Evolutionary conservation across 495 filamentous ascomycete genomes (phyloP), one percentile per base, ranked within the genome.

Genomic region (Penicillium desertorum): DNA sequence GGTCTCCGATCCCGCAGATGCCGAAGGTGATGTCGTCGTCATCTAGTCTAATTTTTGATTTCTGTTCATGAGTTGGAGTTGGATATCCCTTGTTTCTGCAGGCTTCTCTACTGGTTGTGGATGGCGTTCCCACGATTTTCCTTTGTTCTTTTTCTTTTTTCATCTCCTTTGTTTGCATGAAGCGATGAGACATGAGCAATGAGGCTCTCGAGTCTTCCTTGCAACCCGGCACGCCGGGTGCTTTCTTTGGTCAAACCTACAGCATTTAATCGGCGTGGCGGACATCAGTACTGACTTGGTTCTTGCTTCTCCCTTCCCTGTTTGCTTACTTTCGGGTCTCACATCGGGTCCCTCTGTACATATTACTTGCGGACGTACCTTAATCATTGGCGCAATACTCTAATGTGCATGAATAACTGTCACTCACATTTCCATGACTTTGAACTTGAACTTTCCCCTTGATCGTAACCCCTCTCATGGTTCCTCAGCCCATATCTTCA

Each of bases 1-100:
- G 73, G 75, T 67, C 9, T 78, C 76, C 11, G 75, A 78, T 46
- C 73, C 75, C n/a, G 73, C 75, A 12, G 76, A 79, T 62, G 72
- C 76, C 23, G 74, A 79, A 53, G 75, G 76, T n/a, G 75, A 79
- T 62, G 74, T 79, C 54, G 71, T 79, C 51, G 76, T 79, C 56
- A 76, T 79, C 54, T 79, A 70, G 62, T 52, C 36, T 47, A 55
- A 50, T 62, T 58, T 43, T 51, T 51, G 62, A 45, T 64, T 58
- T 41, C 30, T 58, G 52, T 63, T 58, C 56, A 58, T 58, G 54
- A 46, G 36, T 54, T 65, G 59, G 60, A 62, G 62, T 65, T 68
- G 60, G 47, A 57, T 60, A 62, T 63, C 53, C 54, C 47, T 45
- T 47, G 51, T 62, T 56, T 63, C 61, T 57, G 23, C 34, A 34